Conservation (phyloP, 2,329 filamentous ascomycete genomes). For the Didymella exigua region DNA sequence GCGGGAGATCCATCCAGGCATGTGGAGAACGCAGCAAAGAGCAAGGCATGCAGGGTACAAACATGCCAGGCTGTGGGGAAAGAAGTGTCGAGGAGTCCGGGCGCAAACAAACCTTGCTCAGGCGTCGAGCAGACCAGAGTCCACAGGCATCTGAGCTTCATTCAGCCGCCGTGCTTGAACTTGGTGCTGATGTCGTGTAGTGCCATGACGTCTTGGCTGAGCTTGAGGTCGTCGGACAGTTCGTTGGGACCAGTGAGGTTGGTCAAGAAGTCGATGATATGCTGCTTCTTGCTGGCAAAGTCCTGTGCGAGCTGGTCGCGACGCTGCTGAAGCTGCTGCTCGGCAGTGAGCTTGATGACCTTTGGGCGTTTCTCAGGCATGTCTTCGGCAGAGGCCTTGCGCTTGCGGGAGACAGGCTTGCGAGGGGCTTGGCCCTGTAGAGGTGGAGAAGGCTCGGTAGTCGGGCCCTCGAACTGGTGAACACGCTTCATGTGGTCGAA, state of each 20-base stretch:
- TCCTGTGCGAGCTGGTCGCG: slow-evolving; percentile 38
- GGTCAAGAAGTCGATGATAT: slow-evolving; percentile 41
- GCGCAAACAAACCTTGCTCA: slow-evolving; percentile 40
- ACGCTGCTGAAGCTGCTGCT: slow-evolving; percentile 43
- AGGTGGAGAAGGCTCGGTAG: slow-evolving; percentile 41
- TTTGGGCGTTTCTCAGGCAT: slow-evolving; percentile 43
- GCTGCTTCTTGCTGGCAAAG: slow-evolving; percentile 44
- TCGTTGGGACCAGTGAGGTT: slow-evolving; percentile 44
- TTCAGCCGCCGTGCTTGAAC: slow-evolving; percentile 45
- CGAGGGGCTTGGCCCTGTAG: slow-evolving; percentile 32
- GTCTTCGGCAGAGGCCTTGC: slow-evolving; percentile 43
- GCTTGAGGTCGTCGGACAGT: slow-evolving; percentile 41
- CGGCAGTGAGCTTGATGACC: slow-evolving; percentile 37
- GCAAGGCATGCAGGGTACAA: slow-evolving; percentile 28
- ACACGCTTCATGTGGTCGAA: slow-evolving; percentile 97
- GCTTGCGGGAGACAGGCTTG: slow-evolving; percentile 41
- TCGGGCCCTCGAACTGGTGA: slow-evolving; percentile 64
- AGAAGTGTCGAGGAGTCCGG: slow-evolving; percentile 26
- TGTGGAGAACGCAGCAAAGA: slow-evolving; percentile 29
- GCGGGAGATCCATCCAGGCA: slow-evolving; percentile 31
- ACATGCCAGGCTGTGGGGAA: slow-evolving; percentile 27
- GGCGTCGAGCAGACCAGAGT: slow-evolving; percentile 27
- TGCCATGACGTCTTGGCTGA: slow-evolving; percentile 42
- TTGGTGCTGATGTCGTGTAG: slow-evolving; percentile 45
- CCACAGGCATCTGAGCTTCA: slow-evolving; percentile 18